phyloP scores from a whole-genome alignment of 768 basidiomycete species.

The Sarcomyxa edulis region DNA sequence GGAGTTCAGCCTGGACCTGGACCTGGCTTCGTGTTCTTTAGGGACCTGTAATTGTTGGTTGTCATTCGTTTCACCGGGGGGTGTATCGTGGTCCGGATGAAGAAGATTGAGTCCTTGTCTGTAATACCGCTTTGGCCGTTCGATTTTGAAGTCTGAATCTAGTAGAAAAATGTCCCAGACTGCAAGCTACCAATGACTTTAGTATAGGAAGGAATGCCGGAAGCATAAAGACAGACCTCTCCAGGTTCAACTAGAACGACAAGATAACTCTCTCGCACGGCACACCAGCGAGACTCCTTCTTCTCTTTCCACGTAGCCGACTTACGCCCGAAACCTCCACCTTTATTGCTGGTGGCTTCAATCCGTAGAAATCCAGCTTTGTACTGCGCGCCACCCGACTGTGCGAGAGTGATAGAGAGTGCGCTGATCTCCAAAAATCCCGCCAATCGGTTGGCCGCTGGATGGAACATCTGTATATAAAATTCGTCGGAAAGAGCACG shows the following conservation, averaged over 20 bases:
- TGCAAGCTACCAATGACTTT: slow-evolving; percentile 41
- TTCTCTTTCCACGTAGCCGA: slow-evolving; percentile 53
- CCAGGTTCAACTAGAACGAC: slow-evolving; percentile 85
- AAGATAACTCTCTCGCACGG: slow-evolving; percentile 87
- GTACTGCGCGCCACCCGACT: slow-evolving; percentile 78
- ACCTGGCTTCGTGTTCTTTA: slow-evolving; percentile 21
- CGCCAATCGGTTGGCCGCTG: slow-evolving; percentile 82
- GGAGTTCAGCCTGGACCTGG: slow-evolving; percentile 39
- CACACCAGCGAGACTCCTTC: slow-evolving; percentile 81
- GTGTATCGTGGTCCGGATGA: slow-evolving; percentile 26
- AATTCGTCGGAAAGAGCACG: slow-evolving; percentile 2
- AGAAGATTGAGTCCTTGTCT: slow-evolving; percentile 77
- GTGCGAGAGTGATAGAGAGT: slow-evolving; percentile 74
- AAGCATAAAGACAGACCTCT: slow-evolving; percentile 43
- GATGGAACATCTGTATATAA: slow-evolving; percentile 82
- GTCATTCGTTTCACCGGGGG: slow-evolving; percentile 13
- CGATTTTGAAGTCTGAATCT: slow-evolving; percentile 83
- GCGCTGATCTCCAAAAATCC: slow-evolving; percentile 92
- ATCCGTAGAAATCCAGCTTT: slow-evolving; percentile 84
- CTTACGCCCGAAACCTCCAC: slow-evolving; percentile 59
- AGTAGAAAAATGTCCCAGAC: slow-evolving; percentile 93
- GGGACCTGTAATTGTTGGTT: slow-evolving; percentile 8
- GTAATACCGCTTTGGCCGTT: slow-evolving; percentile 86
- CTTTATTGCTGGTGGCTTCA: slow-evolving; percentile 44
- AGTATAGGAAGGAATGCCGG: background rate